Evolutionary conservation across 2,329 filamentous ascomycete genomes (phyloP), one percentile per base, ranked within the genome.

Genomic region (Neonectria ditissima): DNA sequence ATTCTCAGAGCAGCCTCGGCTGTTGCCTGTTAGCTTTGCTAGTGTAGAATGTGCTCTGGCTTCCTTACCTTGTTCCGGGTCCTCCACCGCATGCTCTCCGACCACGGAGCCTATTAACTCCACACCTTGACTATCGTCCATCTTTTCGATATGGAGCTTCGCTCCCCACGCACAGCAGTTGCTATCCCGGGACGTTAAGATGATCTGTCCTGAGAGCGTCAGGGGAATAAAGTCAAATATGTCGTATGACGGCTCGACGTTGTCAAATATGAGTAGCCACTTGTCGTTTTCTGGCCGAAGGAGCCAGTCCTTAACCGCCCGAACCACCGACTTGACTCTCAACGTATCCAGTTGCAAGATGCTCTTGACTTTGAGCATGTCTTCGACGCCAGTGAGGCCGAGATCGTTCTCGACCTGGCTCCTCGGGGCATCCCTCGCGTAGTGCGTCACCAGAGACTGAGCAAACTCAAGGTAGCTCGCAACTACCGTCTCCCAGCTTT

Each of bases 161-260:
- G 59, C 53, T 24, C 59, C 59, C 59, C 59, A 62, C 16, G 53
- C 41, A 24, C 59, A 62, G 9, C 59, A 62, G 14, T 62, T 62
- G 20, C 53, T 62, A 11, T 62, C 59, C 14, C 59, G 44, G 9
- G 59, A 62, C 18, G 59, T 62, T 10, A 62, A 26, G 20, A 57
- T 62, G 24, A 62, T 57, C 26, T 62, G 53, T n/a, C 59, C 59
- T 20, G 59, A 62, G n/a, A 62, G 59, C 1, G 59, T 62, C 39
- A 62, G 18, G 7, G 59, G 59, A 39, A 62, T 62, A 57, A 62
- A 62, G 22, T 62, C 59, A 34, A 62, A 62, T 18, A 62, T 62
- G n/a, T 62, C 59, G 47, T 62, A 62, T 20, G 59, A 62, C 9
- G 59, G 53, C 18, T 62, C 59, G 39, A 62, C 59, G 14, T 62